Evolutionary conservation across 2,329 filamentous ascomycete genomes (phyloP).

Genomic region (Didymella lethalis): DNA sequence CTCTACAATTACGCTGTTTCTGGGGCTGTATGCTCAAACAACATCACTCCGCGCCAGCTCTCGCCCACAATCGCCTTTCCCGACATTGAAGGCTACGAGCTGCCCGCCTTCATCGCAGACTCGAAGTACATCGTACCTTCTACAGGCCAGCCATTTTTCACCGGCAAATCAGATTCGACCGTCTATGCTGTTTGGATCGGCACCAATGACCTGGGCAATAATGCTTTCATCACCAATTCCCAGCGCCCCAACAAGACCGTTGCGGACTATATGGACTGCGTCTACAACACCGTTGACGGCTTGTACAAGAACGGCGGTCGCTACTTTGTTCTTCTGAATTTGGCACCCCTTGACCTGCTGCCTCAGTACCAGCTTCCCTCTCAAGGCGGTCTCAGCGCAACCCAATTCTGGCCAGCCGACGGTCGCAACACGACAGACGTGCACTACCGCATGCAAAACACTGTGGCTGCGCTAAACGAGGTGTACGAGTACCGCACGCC

Average conservation of each 20-base stretch:
- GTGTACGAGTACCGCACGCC: constrained; percentile 62
- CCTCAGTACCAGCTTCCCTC: constrained; percentile 69
- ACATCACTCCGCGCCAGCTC: constrained; percentile 66
- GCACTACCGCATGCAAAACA: constrained; percentile 61
- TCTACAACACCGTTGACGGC: constrained; percentile 68
- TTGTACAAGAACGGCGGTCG: constrained; percentile 73
- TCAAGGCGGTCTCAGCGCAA: constrained; percentile 54
- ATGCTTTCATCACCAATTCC: constrained; percentile 71
- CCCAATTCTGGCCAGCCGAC: constrained; percentile 59
- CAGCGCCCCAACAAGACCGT: constrained; percentile 68
- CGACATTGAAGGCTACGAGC: constrained; percentile 57
- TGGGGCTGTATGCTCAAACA: constrained; percentile 76
- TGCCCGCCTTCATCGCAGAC: constrained; percentile 59
- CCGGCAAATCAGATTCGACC: constrained; percentile 63
- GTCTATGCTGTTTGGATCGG: constrained; percentile 83
- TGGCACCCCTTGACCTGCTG: constrained; percentile 70
- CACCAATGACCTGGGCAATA: constrained; percentile 76
- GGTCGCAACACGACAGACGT: constrained; percentile 59
- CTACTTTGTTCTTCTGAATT: constrained; percentile 76
- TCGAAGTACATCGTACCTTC: constrained; percentile 41
- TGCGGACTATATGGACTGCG: constrained; percentile 71
- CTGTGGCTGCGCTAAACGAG: constrained; percentile 60
- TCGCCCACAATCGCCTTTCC: constrained; percentile 63
- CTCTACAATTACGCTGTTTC: constrained; percentile 74
- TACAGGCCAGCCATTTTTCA: constrained; percentile 55